A percentile compares a stretch with the other conserved stretches of the same genome.
These are phyloP conservation scores for Acacia concinna DNA, from an alignment of 331 rosid genomes.

Conservation along the genomic window DNA sequence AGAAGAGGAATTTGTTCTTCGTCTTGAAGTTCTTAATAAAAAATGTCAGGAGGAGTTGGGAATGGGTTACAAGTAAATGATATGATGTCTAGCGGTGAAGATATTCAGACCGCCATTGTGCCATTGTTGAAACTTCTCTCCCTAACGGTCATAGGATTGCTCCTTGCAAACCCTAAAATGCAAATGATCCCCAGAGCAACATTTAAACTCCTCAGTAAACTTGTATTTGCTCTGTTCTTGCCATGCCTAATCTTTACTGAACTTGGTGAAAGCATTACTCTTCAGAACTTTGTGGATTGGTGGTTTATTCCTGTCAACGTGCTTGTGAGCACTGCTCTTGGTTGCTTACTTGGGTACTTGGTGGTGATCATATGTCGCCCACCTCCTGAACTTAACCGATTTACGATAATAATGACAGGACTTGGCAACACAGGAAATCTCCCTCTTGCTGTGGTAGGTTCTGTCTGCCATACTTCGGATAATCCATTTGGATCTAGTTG, in stretches of 20 bases:
- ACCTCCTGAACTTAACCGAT: conserved; percentile 62
- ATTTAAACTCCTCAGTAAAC: conserved; percentile 77
- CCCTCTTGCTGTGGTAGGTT: conserved; percentile 71
- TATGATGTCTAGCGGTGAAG: conserved; percentile 45
- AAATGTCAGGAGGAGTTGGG: conserved; percentile 43
- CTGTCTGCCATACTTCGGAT: conserved; percentile 65
- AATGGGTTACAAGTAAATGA: conserved; percentile 22
- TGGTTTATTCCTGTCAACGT: conserved; percentile 90
- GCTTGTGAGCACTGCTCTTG: conserved; percentile 59
- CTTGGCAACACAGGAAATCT: conserved; percentile 94
- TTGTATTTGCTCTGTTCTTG: conserved; percentile 82
- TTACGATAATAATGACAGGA: conserved; percentile 74
- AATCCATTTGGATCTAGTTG: conserved; percentile 78
- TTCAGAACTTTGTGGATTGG: conserved; percentile 58
- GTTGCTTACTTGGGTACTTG: conserved; percentile 64
- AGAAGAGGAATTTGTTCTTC: conserved; percentile 35
- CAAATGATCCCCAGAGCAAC: conserved; percentile 68
- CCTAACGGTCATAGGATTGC: conserved; percentile 61
- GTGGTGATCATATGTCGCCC: conserved; percentile 75
- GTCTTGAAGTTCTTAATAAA: conserved; percentile 14
- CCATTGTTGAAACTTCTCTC: conserved; percentile 77
- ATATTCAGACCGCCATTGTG: conserved; percentile 53
- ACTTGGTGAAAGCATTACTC: conserved; percentile 72
- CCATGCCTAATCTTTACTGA: conserved; percentile 84
- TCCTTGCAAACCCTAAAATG: conserved; percentile 63